Conservation (phyloP, 148 eudicot genomes). For the Fagopyrum esculentum region DNA sequence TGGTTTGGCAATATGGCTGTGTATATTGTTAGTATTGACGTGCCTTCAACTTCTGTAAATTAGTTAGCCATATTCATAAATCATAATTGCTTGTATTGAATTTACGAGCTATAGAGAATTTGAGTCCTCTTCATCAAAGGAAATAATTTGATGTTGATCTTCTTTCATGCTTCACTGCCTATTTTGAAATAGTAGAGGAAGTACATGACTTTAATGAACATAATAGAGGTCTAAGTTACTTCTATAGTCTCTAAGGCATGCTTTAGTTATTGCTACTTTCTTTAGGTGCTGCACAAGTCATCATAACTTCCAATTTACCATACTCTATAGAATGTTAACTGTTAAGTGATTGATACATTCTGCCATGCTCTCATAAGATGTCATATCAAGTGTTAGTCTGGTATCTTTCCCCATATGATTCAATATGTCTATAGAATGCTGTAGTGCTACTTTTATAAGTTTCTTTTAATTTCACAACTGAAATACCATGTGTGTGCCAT, state of each 20-base stretch:
- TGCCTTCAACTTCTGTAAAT: neutral
- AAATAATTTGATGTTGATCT: neutral
- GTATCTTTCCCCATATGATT: neutral
- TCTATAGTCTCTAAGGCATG: neutral
- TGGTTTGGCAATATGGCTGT: neutral
- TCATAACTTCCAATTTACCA: neutral
- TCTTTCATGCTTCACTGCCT: neutral
- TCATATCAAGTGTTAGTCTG: neutral
- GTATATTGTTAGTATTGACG: neutral
- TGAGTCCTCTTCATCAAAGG: neutral
- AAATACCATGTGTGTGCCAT: neutral
- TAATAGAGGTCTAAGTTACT: neutral
- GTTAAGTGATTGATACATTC: neutral
- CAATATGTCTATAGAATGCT: neutral
- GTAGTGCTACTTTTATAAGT: neutral
- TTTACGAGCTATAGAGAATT: neutral
- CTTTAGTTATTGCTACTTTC: neutral
- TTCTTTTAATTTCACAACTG: neutral
- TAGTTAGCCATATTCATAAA: neutral
- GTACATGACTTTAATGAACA: neutral
- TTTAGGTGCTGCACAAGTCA: neutral
- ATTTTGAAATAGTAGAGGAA: neutral
- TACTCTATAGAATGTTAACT: neutral
- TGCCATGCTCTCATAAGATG: neutral
- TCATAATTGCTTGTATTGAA: conserved; percentile 2